Conservation (phyloP, 129 eudicot species). For the Ambrosia artemisiifolia region DNA sequence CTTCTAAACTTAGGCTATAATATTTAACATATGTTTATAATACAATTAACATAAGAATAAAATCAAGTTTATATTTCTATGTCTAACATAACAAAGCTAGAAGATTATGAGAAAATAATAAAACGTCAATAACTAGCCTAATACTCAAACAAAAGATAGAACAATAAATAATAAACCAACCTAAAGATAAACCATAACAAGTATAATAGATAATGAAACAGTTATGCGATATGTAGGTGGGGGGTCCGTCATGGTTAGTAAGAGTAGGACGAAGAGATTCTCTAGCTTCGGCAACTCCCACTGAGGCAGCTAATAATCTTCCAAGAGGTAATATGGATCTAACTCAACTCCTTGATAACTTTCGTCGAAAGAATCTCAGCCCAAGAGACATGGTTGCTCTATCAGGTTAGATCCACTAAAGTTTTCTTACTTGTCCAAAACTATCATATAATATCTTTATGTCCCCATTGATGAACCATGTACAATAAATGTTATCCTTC, state of each 20-base stretch:
- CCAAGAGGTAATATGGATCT: constrained; percentile 40
- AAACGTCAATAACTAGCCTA: not conserved
- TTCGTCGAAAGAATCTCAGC: constrained; percentile 38
- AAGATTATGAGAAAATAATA: no score
- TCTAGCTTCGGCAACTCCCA: constrained; percentile 35
- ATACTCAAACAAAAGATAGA: not conserved
- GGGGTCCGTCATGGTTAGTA: constrained; percentile 67
- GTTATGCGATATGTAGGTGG: constrained; percentile 11
- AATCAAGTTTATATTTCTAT: no score
- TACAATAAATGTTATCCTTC: not conserved
- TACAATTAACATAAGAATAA: no score
- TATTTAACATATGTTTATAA: no score
- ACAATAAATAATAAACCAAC: not conserved
- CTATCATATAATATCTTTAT: not conserved
- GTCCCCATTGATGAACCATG: not conserved
- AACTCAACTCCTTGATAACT: constrained; percentile 40
- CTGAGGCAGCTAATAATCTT: constrained; percentile 36
- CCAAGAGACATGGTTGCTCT: constrained; percentile 63
- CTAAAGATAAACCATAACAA: not conserved
- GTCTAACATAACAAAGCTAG: no score
- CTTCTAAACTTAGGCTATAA: no score
- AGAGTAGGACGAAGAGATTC: constrained; percentile 59
- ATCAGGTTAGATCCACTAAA: constrained; percentile 31
- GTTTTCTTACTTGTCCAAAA: not conserved
- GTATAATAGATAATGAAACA: not conserved